phyloP scores from a whole-genome alignment of 1,284 basidiomycete genomes.

The Xerocomus amazonicus region DNA sequence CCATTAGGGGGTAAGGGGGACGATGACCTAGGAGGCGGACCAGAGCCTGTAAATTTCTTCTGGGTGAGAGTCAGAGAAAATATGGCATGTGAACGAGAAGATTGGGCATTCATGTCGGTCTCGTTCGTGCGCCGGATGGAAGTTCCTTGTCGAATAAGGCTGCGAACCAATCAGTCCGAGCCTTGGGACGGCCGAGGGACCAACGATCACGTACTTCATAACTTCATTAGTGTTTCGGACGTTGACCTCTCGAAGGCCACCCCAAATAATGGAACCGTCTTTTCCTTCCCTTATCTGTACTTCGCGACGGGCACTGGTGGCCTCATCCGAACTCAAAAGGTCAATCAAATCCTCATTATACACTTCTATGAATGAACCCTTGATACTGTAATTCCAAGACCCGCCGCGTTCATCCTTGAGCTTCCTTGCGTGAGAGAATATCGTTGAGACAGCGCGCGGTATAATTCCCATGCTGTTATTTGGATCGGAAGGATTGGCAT shows the following conservation, averaged over 20 bases:
- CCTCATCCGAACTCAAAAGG: conserved; percentile 71
- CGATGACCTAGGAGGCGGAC: conserved; percentile 64
- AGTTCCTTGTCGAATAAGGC: conserved; percentile 82
- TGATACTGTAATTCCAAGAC: conserved; percentile 71
- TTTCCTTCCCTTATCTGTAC: conserved; percentile 97
- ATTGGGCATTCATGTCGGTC: conserved; percentile 98
- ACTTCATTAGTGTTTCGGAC: conserved; percentile 85
- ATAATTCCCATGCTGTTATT: conserved; percentile 89
- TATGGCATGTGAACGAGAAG: conserved; percentile 97
- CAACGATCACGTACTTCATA: conserved; percentile 67
- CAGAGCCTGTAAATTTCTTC: conserved; percentile 71
- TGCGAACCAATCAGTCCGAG: conserved; percentile 33
- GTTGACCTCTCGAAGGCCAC: conserved; percentile 86
- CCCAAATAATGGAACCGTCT: conserved; percentile 96
- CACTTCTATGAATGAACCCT: conserved; percentile 91
- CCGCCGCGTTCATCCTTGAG: conserved; percentile 72
- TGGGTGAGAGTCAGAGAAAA: conserved; percentile 94
- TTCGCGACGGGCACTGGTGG: conserved; percentile 63
- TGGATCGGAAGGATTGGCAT: conserved; percentile 73
- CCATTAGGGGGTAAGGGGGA: conserved; percentile 69
- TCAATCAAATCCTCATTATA: conserved; percentile 98
- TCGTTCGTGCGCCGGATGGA: conserved; percentile 91
- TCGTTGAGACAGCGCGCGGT: conserved; percentile 89
- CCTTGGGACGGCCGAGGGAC: conserved; percentile 2
- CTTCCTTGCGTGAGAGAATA: conserved; percentile 78